phyloP scores from a whole-genome alignment of 805 yeast genomes.

The Saturnispora hagleri region DNA sequence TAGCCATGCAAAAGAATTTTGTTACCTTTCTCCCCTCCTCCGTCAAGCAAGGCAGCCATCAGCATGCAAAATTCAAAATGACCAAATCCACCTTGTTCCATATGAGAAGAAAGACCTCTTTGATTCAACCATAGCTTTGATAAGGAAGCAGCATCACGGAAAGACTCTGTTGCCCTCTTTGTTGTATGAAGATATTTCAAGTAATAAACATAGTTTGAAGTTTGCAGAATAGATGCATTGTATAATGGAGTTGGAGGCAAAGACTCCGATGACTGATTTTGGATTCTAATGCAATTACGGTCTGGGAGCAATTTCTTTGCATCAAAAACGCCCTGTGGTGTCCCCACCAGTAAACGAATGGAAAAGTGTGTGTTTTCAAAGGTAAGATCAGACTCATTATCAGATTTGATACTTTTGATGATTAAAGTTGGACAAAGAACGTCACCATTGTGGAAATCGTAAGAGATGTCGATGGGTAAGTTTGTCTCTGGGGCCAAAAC shows the following conservation, averaged over 20 bases:
- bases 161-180: conserved; percentile 68
- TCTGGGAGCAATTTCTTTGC: conserved; percentile 68
- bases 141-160: conserved; percentile 76
- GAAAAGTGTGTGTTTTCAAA: conserved; percentile 61
- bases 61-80: conserved; percentile 79
- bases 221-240: conserved; percentile 70
- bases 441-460: conserved; percentile 69
- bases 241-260: conserved; percentile 75
- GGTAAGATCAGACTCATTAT: conserved; percentile 39
- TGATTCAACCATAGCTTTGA: conserved; percentile 89
- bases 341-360: conserved; percentile 64
- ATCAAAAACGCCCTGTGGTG: conserved; percentile 65
- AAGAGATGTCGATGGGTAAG: conserved; percentile 52
- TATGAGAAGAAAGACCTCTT: conserved; percentile 62
- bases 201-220: conserved; percentile 58
- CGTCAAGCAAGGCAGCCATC: conserved; percentile 73
- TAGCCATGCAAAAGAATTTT: conserved; percentile 77
- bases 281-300: conserved; percentile 73
- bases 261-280: conserved; percentile 17
- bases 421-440: conserved; percentile 64
- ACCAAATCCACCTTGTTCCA: conserved; percentile 74
- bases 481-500: conserved; percentile 43
- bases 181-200: conserved; percentile 68
- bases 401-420: conserved; percentile 44
- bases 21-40: conserved; percentile 72